Percentiles rank a stretch among this genome's conserved stretches.
These are phyloP conservation scores for Lasiodiplodia gonubiensis DNA, from an alignment of 2,329 filamentous ascomycete genomes.

Conservation along the genomic window DNA sequence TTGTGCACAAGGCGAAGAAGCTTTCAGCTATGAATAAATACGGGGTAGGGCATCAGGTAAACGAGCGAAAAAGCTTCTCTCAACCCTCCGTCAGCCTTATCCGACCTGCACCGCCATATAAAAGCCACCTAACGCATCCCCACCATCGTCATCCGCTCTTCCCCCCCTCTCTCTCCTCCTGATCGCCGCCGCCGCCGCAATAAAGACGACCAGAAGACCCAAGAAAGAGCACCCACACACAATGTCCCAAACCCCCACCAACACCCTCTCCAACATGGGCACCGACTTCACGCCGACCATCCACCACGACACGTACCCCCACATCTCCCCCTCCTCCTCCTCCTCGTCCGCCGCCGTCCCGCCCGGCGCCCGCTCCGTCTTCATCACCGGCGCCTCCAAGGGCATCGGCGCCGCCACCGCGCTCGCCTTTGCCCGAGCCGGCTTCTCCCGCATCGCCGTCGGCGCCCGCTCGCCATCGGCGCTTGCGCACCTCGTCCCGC, in stretches of 20 bases:
- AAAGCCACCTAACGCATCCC: no score
- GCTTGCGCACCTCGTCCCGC: slow-evolving; percentile 46
- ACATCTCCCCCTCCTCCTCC: slow-evolving; percentile 51
- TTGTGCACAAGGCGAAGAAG: no score
- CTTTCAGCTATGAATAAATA: no score
- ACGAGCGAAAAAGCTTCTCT: no score
- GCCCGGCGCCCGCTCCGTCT: slow-evolving; percentile 48
- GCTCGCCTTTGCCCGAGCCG: slow-evolving; percentile 61
- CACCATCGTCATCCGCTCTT: no score
- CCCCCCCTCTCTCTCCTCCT: no score
- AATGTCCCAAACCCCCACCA: slow-evolving; percentile 3
- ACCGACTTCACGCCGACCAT: slow-evolving; percentile 30
- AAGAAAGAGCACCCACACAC: neutral
- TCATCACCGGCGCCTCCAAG: slow-evolving; percentile 63
- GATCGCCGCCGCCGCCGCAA: no score
- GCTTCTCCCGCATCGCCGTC: slow-evolving; percentile 59
- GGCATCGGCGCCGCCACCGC: slow-evolving; percentile 62
- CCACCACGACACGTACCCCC: slow-evolving; percentile 60
- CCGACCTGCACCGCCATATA: no score
- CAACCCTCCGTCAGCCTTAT: no score
- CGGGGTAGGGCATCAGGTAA: no score
- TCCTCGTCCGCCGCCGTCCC: slow-evolving; percentile 12
- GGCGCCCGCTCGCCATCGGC: slow-evolving; percentile 54
- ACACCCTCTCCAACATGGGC: neutral
- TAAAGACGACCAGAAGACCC: no score